Evolutionary conservation across 805 yeast species (phyloP), one percentile per base, ranked within the genome.

Genomic region (Cyberlindnera maritima): DNA sequence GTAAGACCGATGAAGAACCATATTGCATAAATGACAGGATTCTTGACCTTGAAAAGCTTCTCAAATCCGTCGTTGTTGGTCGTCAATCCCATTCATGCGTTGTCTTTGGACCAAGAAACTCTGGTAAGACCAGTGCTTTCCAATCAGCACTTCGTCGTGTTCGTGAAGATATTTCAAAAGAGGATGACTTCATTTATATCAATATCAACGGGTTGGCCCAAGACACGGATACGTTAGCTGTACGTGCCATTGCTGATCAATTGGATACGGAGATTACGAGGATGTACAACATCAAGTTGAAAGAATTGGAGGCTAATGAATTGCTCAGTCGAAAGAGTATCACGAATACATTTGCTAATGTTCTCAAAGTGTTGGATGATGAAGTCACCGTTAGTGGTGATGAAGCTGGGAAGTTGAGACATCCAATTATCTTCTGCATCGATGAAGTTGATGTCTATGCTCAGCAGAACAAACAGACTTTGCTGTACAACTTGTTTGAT

Each of bases 381-480:
- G 60, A 63, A 20, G 52, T 56, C 10, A 34, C 23, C 8, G 25
- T 52, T 7, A 43, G 47, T 9, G 49, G 37, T 17, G 43, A 39
- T 15, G 36, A 34, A 2, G 17, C 31, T 10, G 49, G 47, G 1
- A 57, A 53, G 54, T 48, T 50, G 15, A 53, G 54, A 46, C 46
- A 56, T 20, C 79, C 96, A 0, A 76, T 94, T 3, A 68, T 94
- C 0, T 83, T 94, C 56, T 67, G 89, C 2, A 78, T 94, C 47
- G 98, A 94, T 47, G 96, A 91, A 57, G 78, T 92, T 47, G 97
- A 94, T 45, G 71, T 74, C 33, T 94, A 85, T 67, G 83, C 96
- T 0, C 69, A 71, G 12, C 82, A 79, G 46, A 72, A 77, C 13
- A 83, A 88, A 53, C 99, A 94, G 63, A 86, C 96, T 0, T 69